These are phyloP conservation scores for Talaromyces sp. DNA, from an alignment of 2,329 filamentous ascomycete genomes.

Conservation along the genomic window DNA sequence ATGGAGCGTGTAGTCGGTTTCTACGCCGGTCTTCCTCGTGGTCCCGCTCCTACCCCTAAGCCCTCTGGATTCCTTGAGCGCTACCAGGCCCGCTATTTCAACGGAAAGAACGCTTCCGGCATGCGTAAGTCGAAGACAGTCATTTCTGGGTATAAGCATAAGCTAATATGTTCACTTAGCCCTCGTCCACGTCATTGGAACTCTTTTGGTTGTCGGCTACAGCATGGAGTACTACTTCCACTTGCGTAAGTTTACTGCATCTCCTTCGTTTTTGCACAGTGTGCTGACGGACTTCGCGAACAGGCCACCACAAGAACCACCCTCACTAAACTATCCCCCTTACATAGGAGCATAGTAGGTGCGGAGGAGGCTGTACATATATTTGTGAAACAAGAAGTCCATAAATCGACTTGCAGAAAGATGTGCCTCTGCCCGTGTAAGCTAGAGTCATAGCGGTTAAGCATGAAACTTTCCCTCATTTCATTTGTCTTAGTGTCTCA, in stretches of 20 bases:
- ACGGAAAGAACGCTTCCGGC: conserved; percentile 80
- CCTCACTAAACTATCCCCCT: conserved; percentile 68
- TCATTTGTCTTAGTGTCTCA: conserved; percentile 15
- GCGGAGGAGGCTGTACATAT: conserved; percentile 42
- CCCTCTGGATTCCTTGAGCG: conserved; percentile 76
- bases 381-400: conserved; percentile 31
- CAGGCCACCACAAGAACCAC: conserved; percentile 99
- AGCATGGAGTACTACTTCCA: conserved; percentile 99
- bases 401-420: conserved; percentile 31
- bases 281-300: conserved; percentile 3
- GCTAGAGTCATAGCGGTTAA: conserved; percentile 8
- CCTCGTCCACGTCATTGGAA: conserved; percentile 78
- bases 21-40: conserved; percentile 97
- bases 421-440: conserved; percentile 9
- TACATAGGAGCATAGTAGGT: conserved; percentile 19
- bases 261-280: not conserved
- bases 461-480: conserved; percentile 15
- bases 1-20: conserved; percentile 98
- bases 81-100: conserved; percentile 83
- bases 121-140: conserved; percentile 66
- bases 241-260: conserved; percentile 67
- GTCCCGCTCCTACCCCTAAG: conserved; percentile 78
- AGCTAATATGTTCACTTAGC: conserved; percentile 53
- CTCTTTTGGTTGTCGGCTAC: conserved; percentile 80
- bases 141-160: not conserved